These are phyloP conservation scores for Exophiala bonariae DNA, from an alignment of 2,329 filamentous ascomycete species.

Conservation along the genomic window DNA sequence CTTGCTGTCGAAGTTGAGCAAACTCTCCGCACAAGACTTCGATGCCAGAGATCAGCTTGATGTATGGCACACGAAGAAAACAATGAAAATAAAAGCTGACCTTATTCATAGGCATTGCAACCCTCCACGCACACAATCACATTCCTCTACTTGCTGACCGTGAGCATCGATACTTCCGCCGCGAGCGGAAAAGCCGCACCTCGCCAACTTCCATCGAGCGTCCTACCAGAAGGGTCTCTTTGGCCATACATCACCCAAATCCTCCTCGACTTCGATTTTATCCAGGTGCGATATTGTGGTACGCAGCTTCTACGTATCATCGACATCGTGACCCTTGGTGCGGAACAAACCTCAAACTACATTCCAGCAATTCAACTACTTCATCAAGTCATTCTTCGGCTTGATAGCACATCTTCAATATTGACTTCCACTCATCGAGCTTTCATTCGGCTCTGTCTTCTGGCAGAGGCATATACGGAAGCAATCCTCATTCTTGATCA, in stretches of 20 bases:
- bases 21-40: constrained; percentile 15
- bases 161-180: constrained; percentile 43
- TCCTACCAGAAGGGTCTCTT: constrained; percentile 46
- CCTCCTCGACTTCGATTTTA: constrained; percentile 53
- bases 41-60: constrained; percentile 29
- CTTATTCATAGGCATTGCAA: constrained; percentile 45
- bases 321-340: constrained; percentile 34
- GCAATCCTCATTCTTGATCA: constrained; percentile 43
- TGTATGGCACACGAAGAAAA: constrained; percentile 33
- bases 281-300: constrained; percentile 47
- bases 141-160: constrained; percentile 57
- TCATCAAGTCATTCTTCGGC: constrained; percentile 44
- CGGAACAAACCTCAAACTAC: constrained; percentile 38
- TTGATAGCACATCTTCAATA: constrained; percentile 43
- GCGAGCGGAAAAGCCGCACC: constrained; percentile 34
- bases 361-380: constrained; percentile 40
- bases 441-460: constrained; percentile 43
- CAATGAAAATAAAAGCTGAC: constrained; percentile 4
- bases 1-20: constrained; percentile 28
- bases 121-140: constrained; percentile 60
- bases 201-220: constrained; percentile 36
- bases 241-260: constrained; percentile 54
- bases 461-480: constrained; percentile 39
- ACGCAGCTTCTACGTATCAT: constrained; percentile 39
- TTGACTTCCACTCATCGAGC: constrained; percentile 46